Conservation (phyloP, 2,329 filamentous ascomycete genomes). For the Trichoderma lentiforme region DNA sequence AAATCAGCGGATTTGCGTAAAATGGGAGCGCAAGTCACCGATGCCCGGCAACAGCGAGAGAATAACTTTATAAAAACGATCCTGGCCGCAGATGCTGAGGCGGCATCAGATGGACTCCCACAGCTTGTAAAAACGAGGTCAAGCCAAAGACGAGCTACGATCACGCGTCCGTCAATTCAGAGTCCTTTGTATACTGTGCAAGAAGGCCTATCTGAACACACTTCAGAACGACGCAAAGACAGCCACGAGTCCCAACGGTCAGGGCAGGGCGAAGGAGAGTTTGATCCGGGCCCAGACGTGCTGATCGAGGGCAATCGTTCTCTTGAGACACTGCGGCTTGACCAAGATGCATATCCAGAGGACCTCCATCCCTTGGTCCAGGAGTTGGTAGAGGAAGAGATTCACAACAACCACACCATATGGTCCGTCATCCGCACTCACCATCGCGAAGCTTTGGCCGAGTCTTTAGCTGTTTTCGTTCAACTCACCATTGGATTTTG, state of each 20-base stretch:
- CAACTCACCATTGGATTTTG: neutral
- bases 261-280: neutral
- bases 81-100: neutral
- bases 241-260: neutral
- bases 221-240: neutral
- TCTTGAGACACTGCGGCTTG: neutral
- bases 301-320: neutral
- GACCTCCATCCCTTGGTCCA: constrained; percentile 1
- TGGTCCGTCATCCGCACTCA: neutral
- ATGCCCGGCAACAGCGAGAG: neutral
- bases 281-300: neutral
- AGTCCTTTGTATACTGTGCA: neutral
- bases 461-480: neutral
- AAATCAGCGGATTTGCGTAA: neutral
- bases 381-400: neutral
- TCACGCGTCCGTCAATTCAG: neutral
- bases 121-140: neutral
- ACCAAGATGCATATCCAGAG: constrained; percentile 3
- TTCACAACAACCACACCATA: constrained; percentile 2
- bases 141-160: neutral
- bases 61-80: neutral
- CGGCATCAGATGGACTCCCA: neutral
- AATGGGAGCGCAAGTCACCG: constrained; percentile 2
- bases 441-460: neutral
- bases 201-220: neutral